Evolutionary conservation across 163 green algal species (phyloP).

Genomic region (Coccomyxa subellipsoidea): DNA sequence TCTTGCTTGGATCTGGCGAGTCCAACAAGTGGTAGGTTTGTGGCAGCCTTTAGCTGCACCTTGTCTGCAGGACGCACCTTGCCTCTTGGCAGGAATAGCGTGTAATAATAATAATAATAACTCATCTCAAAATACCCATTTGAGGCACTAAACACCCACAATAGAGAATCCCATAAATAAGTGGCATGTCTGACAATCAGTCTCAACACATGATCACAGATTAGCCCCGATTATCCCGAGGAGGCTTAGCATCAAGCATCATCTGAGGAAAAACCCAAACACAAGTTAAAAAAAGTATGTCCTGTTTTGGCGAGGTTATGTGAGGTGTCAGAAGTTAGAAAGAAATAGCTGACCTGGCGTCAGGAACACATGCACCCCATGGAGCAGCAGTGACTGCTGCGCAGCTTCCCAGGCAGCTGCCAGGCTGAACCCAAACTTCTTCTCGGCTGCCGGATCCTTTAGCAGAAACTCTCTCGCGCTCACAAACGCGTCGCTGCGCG

Average conservation of each 20-base stretch:
- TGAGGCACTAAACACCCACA: too few species aligned
- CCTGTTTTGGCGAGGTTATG: neutral
- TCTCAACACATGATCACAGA: too few species aligned
- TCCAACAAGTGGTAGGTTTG: too few species aligned
- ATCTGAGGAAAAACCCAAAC: too few species aligned
- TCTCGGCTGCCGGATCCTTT: slow-evolving; percentile 11
- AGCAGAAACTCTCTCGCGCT: slow-evolving; percentile 19
- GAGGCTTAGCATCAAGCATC: neutral
- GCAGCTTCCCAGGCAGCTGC: slow-evolving; percentile 7
- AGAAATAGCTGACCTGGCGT: slow-evolving; percentile 12
- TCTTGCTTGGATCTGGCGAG: too few species aligned
- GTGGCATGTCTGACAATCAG: too few species aligned
- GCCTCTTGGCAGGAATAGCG: too few species aligned
- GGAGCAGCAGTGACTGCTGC: slow-evolving; percentile 20
- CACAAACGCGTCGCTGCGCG: slow-evolving; percentile 4
- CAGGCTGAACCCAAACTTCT: slow-evolving; percentile 22
- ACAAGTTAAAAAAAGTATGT: neutral
- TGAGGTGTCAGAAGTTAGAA: neutral
- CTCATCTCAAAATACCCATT: too few species aligned
- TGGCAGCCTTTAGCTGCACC: too few species aligned
- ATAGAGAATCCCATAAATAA: too few species aligned
- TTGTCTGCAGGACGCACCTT: too few species aligned
- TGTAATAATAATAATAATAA: too few species aligned
- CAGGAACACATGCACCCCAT: slow-evolving; percentile 16
- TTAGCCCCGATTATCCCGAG: neutral